These are phyloP conservation scores for Leccinum pachyderme DNA, from an alignment of 1,284 basidiomycete genomes.

Conservation along the genomic window DNA sequence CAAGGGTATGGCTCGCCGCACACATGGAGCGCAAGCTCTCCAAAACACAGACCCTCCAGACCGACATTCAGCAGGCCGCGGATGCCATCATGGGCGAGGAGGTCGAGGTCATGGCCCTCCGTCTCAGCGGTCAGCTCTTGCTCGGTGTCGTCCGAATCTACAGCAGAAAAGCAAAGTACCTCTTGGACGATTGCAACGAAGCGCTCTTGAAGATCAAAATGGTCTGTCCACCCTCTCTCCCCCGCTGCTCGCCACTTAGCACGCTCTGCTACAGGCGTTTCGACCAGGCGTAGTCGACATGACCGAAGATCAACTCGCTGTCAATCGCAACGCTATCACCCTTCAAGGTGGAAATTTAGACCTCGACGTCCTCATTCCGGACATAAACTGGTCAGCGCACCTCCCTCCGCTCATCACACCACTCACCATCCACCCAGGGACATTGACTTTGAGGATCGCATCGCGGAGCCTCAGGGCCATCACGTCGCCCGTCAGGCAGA, in stretches of 20 bases:
- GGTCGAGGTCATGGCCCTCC: constrained; percentile 86
- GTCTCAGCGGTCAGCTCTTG: constrained; percentile 91
- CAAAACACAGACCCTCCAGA: constrained; percentile 91
- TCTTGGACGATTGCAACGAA: constrained; percentile 97
- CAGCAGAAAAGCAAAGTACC: constrained; percentile 95
- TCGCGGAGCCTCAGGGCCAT: constrained; percentile 64
- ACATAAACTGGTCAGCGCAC: constrained; percentile 69
- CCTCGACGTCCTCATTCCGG: constrained; percentile 77
- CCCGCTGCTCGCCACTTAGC: background rate
- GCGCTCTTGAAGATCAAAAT: constrained; percentile 94
- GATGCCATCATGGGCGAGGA: constrained; percentile 90
- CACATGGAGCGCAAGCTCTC: constrained; percentile 98
- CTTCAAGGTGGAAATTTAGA: constrained; percentile 73
- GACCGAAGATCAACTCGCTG: constrained; percentile 89
- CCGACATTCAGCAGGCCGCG: constrained; percentile 94
- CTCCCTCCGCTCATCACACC: background rate
- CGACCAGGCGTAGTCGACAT: constrained; percentile 92
- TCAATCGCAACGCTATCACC: constrained; percentile 85
- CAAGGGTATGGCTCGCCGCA: constrained; percentile 97
- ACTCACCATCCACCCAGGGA: constrained; percentile 48
- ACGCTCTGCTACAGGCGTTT: constrained; percentile 64
- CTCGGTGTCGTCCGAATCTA: constrained; percentile 97
- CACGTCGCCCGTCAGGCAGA: constrained; percentile 82
- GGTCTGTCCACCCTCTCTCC: constrained; percentile 44
- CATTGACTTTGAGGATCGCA: constrained; percentile 69